Evolutionary conservation across 73 alveolate species (phyloP).

Genomic region (Breviolum minutum): DNA sequence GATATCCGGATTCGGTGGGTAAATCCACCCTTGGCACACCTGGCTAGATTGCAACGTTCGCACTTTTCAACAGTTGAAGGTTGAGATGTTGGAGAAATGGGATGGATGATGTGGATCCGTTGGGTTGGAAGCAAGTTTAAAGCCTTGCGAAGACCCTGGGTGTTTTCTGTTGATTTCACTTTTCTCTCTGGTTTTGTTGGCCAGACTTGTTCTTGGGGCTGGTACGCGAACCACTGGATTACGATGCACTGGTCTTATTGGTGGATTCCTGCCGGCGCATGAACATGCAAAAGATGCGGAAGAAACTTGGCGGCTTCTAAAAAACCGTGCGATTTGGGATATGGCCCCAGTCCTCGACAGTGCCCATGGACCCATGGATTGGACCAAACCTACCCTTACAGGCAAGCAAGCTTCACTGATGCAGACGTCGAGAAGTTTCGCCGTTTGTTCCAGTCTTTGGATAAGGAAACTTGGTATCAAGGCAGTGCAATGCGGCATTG

Average conservation of each 20-base stretch:
- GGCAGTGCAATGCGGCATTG: not conserved
- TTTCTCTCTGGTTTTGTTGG: not conserved
- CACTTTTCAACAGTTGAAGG: not conserved
- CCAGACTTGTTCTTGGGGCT: constrained; percentile 63
- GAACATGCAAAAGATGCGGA: constrained; percentile 90
- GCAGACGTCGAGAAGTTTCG: constrained; percentile 62
- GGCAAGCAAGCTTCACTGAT: constrained; percentile 87
- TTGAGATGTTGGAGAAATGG: not conserved
- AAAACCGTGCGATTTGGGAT: too few relatives aligned
- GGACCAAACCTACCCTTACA: not conserved
- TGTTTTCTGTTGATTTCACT: not conserved
- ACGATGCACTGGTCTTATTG: constrained; percentile 73
- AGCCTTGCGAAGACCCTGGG: not conserved
- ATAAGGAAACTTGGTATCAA: not conserved
- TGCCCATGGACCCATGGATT: not conserved
- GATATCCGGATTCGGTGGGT: constrained; percentile 54
- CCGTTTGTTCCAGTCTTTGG: constrained; percentile 36
- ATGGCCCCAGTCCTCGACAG: too few relatives aligned
- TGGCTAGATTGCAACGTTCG: not conserved
- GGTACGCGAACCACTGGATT: constrained; percentile 70
- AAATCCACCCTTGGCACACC: constrained; percentile 42
- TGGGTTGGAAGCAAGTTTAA: not conserved
- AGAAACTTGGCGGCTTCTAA: too few relatives aligned
- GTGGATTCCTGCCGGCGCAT: constrained; percentile 85
- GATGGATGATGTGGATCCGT: not conserved